A percentile compares a stretch with the other conserved stretches of the same genome.
phyloP scores from a whole-genome alignment of 2,329 filamentous ascomycete species.

The Pyricularia pennisetigena region DNA sequence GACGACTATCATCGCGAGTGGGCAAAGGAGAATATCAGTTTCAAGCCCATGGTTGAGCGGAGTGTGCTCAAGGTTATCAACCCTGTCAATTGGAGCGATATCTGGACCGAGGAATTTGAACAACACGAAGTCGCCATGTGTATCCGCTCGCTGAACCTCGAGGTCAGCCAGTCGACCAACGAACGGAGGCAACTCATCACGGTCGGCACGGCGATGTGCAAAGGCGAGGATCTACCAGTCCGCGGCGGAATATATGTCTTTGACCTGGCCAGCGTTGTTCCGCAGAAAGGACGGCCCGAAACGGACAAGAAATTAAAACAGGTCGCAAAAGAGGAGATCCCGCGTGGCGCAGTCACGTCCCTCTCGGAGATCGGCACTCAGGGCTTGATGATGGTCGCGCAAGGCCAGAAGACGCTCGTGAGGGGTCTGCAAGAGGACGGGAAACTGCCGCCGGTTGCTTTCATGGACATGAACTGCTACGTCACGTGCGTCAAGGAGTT shows the following conservation, averaged over 20 bases:
- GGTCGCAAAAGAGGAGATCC: constrained; percentile 79
- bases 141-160: constrained; percentile 74
- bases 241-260: constrained; percentile 83
- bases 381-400: constrained; percentile 79
- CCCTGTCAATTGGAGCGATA: constrained; percentile 64
- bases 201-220: constrained; percentile 76
- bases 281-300: constrained; percentile 75
- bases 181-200: constrained; percentile 74
- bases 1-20: constrained; percentile 78
- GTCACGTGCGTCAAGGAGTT: constrained; percentile 80
- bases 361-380: constrained; percentile 77
- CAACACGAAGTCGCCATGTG: constrained; percentile 69
- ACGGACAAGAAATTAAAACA: constrained; percentile 80
- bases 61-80: constrained; percentile 72
- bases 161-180: constrained; percentile 84
- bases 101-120: constrained; percentile 68
- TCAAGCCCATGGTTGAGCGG: constrained; percentile 59
- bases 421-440: constrained; percentile 92
- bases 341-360: constrained; percentile 83
- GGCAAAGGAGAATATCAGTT: constrained; percentile 56
- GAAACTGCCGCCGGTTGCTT: constrained; percentile 83
- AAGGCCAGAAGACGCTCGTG: constrained; percentile 97
- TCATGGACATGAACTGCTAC: constrained; percentile 96
- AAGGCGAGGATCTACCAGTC: constrained; percentile 82
- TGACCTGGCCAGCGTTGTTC: constrained; percentile 85